Evolutionary conservation across 352 stramenopile genomes (phyloP), one percentile per base, ranked within the genome.

Genomic region (Pythium angustatum): DNA sequence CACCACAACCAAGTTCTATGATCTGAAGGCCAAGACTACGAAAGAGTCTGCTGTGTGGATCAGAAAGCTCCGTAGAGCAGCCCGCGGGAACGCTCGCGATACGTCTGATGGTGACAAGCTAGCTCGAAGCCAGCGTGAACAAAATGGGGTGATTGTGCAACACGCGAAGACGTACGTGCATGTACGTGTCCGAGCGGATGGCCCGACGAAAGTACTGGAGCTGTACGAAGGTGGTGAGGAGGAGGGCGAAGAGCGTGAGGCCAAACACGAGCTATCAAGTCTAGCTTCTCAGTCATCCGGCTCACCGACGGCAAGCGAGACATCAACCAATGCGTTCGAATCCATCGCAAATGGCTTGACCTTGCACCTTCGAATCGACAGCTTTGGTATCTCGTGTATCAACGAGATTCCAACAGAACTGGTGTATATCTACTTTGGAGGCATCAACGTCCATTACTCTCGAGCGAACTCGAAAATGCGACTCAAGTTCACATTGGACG

Each of bases 171-270:
- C 88, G 8, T 96, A 94, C 48, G 85, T 96, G 11, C 77, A 91
- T 41, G 78, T 95, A 63, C 85, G 88, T 19, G 79, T 96, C 41
- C 82, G 87, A 53, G 88, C 90, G 28, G 90, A 97, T 69, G 90
- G 90, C 1, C 85, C 88, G 6, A 97, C 88, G 26, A 97, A 96
- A 58, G 90, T 97, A 19, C 68, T 97, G n/a, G 90, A 97, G 61
- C 56, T 97, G 4, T 95, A 86, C 58, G 88, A 97, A 82, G 88
- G 86, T 50, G 85, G 85, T 5, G 85, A 95, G 64, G 87, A 94
- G 65, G 88, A 96, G 50, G 88, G 85, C 45, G 87, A 93, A 43
- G 87, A 93, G 54, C 88, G 85, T 48, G 85, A 94, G n/a, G 81
- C 53, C 36, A 91, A 89, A 38, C 72, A 85, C n/a, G 85, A 92